Percentiles rank a stretch among this genome's conserved stretches.
Conservation (phyloP, 257 asterid genomes). For the Solanum commersonii region DNA sequence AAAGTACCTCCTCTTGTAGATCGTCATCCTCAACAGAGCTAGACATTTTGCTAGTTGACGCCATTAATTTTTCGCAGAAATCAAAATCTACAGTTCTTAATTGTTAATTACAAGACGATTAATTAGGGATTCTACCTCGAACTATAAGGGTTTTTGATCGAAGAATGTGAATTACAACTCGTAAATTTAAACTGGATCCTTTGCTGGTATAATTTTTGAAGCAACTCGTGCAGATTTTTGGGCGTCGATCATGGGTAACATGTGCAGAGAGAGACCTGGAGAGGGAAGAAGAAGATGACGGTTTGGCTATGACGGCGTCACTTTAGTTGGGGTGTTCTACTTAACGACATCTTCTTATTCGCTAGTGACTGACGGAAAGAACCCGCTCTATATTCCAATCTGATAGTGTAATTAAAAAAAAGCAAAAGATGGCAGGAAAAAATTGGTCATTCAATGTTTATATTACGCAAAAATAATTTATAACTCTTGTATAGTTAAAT, state of each 20-base stretch:
- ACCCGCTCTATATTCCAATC: background rate
- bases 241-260: background rate
- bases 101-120: background rate
- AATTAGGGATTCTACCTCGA: background rate
- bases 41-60: background rate
- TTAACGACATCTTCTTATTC: background rate
- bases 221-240: background rate
- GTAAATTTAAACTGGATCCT: background rate
- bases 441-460: too few species aligned
- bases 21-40: background rate
- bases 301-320: background rate
- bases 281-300: background rate
- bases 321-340: background rate
- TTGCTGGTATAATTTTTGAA: background rate
- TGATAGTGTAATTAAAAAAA: background rate
- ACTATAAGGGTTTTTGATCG: background rate
- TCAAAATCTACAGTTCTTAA: background rate
- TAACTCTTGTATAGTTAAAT: background rate
- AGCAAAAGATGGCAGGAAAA: too few species aligned
- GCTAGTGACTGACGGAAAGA: background rate
- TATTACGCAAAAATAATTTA: too few species aligned
- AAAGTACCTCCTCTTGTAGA: conserved; percentile 1
- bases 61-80: background rate
- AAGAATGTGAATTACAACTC: background rate
- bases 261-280: background rate